phyloP scores from a whole-genome alignment of 1,284 basidiomycete genomes.

The Kalmanozyma brasiliensis region DNA sequence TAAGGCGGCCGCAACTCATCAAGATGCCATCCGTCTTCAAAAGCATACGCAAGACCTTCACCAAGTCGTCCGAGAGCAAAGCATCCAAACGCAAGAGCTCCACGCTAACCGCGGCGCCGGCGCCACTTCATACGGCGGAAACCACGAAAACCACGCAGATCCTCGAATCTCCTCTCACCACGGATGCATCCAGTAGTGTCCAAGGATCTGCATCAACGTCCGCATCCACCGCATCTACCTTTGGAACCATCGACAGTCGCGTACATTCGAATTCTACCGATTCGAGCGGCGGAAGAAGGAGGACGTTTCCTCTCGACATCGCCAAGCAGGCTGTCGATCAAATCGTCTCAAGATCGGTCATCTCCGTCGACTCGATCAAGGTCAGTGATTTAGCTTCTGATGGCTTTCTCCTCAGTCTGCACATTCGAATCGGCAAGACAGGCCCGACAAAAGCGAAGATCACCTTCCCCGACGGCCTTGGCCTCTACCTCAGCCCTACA shows the following conservation, averaged over 20 bases:
- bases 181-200: slow-evolving; percentile 7
- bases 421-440: slow-evolving; percentile 29
- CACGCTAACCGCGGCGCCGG: neutral
- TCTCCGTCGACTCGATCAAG: slow-evolving; percentile 29
- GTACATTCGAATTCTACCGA: no score
- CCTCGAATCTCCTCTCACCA: slow-evolving; percentile 6
- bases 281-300: slow-evolving; percentile 3
- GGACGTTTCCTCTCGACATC: slow-evolving; percentile 27
- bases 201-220: no score
- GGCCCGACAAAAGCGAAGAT: slow-evolving; percentile 51
- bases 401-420: slow-evolving; percentile 29
- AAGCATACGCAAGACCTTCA: slow-evolving; percentile 23
- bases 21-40: slow-evolving; percentile 42
- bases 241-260: slow-evolving; percentile 5
- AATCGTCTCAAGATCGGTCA: slow-evolving; percentile 37
- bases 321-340: slow-evolving; percentile 39
- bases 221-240: slow-evolving; percentile 7
- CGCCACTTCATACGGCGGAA: neutral
- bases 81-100: slow-evolving; percentile 11
- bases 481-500: slow-evolving; percentile 29
- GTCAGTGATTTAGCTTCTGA: slow-evolving; percentile 19
- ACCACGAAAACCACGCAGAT: neutral
- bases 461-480: slow-evolving; percentile 43
- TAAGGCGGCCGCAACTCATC: neutral
- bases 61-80: slow-evolving; percentile 13